Conservation (phyloP, 2,329 filamentous ascomycete genomes). For the Microdochium trichocladiopsis region DNA sequence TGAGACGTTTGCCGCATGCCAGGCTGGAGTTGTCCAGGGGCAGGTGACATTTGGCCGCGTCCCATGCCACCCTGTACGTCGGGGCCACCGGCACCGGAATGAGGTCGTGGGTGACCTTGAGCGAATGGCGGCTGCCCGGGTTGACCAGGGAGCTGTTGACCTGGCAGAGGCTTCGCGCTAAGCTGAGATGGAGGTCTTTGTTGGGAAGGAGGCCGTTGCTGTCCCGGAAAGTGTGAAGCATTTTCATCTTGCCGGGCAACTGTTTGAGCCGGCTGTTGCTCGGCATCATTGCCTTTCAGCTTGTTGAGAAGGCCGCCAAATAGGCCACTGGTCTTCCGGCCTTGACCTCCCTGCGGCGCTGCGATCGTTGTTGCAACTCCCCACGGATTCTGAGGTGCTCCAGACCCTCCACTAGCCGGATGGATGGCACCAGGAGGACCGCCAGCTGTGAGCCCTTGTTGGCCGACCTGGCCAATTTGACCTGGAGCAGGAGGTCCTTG, state of each 20-base stretch:
- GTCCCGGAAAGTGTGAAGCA: neutral
- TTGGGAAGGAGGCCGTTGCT: neutral
- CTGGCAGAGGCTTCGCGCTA: neutral
- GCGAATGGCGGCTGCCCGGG: neutral
- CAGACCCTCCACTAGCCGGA: neutral
- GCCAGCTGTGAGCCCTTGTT: too few species aligned
- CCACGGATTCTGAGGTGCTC: neutral
- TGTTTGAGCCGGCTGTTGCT: neutral
- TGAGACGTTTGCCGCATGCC: slow-evolving; percentile 2
- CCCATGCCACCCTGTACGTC: neutral
- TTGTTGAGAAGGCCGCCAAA: neutral
- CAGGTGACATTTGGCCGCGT: neutral
- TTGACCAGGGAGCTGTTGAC: neutral
- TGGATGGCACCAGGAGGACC: neutral
- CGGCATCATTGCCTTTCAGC: neutral
- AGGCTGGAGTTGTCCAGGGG: neutral
- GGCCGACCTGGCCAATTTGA: neutral
- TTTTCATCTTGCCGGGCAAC: neutral
- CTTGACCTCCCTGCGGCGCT: neutral
- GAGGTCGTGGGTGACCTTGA: neutral
- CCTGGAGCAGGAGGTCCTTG: neutral
- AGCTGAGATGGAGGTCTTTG: neutral
- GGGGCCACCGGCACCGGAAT: neutral
- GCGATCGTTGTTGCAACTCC: neutral
- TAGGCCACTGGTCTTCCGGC: neutral